Evolutionary conservation across 2,329 filamentous ascomycete species (phyloP).

Genomic region (Monosporascus ibericus): DNA sequence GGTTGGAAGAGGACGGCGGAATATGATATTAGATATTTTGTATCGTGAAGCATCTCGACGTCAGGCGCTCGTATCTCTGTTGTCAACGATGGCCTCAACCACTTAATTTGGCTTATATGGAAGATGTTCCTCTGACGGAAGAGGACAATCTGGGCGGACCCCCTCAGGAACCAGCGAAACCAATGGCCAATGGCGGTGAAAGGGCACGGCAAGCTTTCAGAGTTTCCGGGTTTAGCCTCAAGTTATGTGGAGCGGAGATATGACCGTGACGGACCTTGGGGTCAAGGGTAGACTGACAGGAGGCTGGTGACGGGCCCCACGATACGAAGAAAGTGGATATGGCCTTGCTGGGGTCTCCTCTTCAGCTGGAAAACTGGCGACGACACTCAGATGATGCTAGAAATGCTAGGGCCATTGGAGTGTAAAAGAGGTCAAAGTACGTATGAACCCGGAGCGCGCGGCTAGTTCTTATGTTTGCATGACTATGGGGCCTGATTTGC

Average conservation of each 20-base stretch:
- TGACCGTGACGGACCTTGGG: background rate
- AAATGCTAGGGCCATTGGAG: background rate
- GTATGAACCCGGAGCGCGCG: background rate
- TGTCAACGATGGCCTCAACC: slow-evolving; percentile 10
- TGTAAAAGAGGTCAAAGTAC: background rate
- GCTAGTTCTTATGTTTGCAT: slow-evolving; percentile 2
- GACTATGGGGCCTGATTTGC: background rate
- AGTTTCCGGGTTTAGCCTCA: slow-evolving; percentile 9
- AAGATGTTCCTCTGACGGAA: slow-evolving; percentile 14
- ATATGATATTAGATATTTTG: slow-evolving; percentile 16
- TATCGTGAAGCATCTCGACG: slow-evolving; percentile 29
- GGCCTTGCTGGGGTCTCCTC: background rate
- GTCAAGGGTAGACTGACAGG: slow-evolving; percentile 6
- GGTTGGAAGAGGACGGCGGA: slow-evolving; percentile 17
- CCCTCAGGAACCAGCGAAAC: slow-evolving; percentile 5
- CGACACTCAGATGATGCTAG: background rate
- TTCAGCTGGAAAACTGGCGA: background rate
- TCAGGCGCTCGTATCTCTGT: slow-evolving; percentile 17
- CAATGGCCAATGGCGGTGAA: slow-evolving; percentile 21
- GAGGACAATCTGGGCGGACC: slow-evolving; percentile 14
- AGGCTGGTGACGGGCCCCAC: background rate
- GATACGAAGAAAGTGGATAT: background rate
- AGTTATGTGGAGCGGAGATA: slow-evolving; percentile 23
- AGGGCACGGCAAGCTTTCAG: slow-evolving; percentile 19
- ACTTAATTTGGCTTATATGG: slow-evolving; percentile 17